phyloP scores from a whole-genome alignment of 352 stramenopile species.

The Phytophthora ohioensis region DNA sequence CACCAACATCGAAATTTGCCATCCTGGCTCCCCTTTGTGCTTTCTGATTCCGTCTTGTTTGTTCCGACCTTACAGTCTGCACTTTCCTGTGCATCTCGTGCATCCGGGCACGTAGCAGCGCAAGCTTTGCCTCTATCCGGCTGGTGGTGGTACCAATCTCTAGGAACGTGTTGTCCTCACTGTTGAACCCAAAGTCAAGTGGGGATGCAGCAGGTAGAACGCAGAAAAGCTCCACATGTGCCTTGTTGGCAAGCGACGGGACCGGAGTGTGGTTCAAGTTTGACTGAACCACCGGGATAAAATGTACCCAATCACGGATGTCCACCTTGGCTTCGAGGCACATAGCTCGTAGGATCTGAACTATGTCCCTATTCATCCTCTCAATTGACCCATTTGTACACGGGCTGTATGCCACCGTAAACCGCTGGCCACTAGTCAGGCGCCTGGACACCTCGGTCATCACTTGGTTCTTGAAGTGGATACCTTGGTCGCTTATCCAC shows the following conservation, averaged over 20 bases:
- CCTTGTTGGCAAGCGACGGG: conserved; percentile 24
- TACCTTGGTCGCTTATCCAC: conserved; percentile 40
- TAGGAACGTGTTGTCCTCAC: neutral
- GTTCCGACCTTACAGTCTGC: conserved; percentile 1
- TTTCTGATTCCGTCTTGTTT: conserved; percentile 22
- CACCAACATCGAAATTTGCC: conserved; percentile 34
- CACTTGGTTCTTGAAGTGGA: conserved; percentile 47
- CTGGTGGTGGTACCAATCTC: neutral
- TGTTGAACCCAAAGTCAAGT: conserved; percentile 10
- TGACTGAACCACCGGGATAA: conserved; percentile 12
- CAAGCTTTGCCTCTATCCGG: conserved; percentile 1
- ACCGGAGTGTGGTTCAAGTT: neutral
- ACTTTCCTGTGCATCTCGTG: conserved; percentile 28
- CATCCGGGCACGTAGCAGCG: neutral
- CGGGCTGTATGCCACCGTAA: conserved; percentile 34
- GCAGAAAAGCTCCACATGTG: conserved; percentile 37
- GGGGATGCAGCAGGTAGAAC: conserved; percentile 2
- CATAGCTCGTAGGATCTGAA: conserved; percentile 27
- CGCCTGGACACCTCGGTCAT: conserved; percentile 22
- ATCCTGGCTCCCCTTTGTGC: conserved; percentile 11
- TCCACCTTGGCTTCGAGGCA: conserved; percentile 16
- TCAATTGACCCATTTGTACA: conserved; percentile 47
- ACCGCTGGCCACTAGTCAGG: conserved; percentile 16
- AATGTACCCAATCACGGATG: conserved; percentile 22
- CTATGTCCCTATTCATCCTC: conserved; percentile 40